Conservation (phyloP, 768 basidiomycete genomes). For the Leccinum uliginosum region DNA sequence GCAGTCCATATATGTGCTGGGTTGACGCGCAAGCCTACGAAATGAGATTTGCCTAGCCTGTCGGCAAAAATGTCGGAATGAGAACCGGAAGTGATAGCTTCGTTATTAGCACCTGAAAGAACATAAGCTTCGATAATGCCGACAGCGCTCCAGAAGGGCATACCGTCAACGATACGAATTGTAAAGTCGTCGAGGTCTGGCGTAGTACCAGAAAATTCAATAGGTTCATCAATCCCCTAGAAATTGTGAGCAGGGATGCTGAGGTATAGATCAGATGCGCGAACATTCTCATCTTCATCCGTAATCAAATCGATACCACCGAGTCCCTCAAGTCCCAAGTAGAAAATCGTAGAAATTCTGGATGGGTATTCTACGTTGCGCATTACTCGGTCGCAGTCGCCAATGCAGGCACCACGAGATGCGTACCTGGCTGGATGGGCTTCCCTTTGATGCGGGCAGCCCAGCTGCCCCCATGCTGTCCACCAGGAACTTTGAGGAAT, state of each 20-base stretch:
- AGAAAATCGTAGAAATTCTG: slow-evolving; percentile 77
- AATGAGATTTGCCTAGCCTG: slow-evolving; percentile 68
- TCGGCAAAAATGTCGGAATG: slow-evolving; percentile 55
- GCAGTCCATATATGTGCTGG: slow-evolving; percentile 78
- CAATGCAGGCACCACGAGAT: not conserved
- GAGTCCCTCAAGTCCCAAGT: slow-evolving; percentile 82
- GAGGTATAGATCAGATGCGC: slow-evolving; percentile 18
- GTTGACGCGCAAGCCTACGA: slow-evolving; percentile 56
- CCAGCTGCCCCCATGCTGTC: slow-evolving; percentile 84
- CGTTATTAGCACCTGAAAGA: slow-evolving; percentile 54
- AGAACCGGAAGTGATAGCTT: slow-evolving; percentile 48
- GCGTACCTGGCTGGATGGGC: slow-evolving; percentile 61
- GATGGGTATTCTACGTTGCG: slow-evolving; percentile 40
- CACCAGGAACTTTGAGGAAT: slow-evolving; percentile 82
- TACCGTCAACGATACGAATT: slow-evolving; percentile 77
- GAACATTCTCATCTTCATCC: slow-evolving; percentile 68
- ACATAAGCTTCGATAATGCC: slow-evolving; percentile 3
- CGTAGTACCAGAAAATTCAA: slow-evolving; percentile 68
- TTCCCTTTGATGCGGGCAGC: slow-evolving; percentile 78
- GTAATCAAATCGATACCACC: slow-evolving; percentile 80
- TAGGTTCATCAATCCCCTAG: slow-evolving; percentile 70
- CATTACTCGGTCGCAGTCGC: slow-evolving; percentile 24
- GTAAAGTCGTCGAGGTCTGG: slow-evolving; percentile 80
- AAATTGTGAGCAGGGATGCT: slow-evolving; percentile 4
- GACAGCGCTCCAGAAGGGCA: slow-evolving; percentile 5